A percentile compares a stretch with the other conserved stretches of the same genome.
Evolutionary conservation across 108 stramenopile species (phyloP).

Genomic region (Bacterosira constricta): DNA sequence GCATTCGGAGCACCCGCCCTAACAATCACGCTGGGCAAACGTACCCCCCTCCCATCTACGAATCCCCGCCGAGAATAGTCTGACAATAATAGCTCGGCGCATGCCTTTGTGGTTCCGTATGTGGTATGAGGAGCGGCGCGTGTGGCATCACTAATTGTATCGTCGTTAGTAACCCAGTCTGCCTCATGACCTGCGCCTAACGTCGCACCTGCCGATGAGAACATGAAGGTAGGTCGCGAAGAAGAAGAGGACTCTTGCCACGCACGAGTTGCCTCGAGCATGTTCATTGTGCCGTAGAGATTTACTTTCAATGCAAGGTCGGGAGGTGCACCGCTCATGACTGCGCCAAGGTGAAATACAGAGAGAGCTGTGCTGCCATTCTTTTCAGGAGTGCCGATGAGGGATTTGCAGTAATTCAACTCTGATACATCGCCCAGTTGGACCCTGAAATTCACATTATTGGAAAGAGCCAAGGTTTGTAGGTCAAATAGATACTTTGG

Average conservation of each 20-base stretch:
- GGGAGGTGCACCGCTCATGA: slow-evolving; percentile 64
- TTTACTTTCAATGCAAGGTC: slow-evolving; percentile 57
- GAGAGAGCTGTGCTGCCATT: slow-evolving; percentile 29
- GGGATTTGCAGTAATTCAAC: slow-evolving; percentile 38
- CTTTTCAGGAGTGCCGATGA: slow-evolving; percentile 25
- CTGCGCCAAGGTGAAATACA: slow-evolving; percentile 62
- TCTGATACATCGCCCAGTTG: slow-evolving; percentile 50
- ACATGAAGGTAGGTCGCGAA: slow-evolving; percentile 51
- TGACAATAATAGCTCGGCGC: slow-evolving; percentile 57
- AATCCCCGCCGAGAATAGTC: slow-evolving; percentile 61
- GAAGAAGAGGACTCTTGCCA: slow-evolving; percentile 18
- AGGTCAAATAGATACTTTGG: slow-evolving; percentile 29
- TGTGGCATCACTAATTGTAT: slow-evolving; percentile 55
- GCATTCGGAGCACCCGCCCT: slow-evolving; percentile 63
- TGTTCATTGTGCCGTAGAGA: slow-evolving; percentile 50
- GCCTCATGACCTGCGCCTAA: slow-evolving; percentile 51
- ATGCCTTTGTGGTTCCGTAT: slow-evolving; percentile 68
- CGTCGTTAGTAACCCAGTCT: slow-evolving; percentile 52
- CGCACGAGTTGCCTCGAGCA: slow-evolving; percentile 60
- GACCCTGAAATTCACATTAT: not conserved
- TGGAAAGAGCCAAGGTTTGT: slow-evolving; percentile 7
- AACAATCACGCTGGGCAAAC: slow-evolving; percentile 60
- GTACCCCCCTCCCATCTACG: slow-evolving; percentile 54
- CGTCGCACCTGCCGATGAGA: slow-evolving; percentile 58
- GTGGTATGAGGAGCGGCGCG: slow-evolving; percentile 66